Base-by-base conservation (phyloP, 352 stramenopile species). In the Globisporangium mamillatum region DNA sequence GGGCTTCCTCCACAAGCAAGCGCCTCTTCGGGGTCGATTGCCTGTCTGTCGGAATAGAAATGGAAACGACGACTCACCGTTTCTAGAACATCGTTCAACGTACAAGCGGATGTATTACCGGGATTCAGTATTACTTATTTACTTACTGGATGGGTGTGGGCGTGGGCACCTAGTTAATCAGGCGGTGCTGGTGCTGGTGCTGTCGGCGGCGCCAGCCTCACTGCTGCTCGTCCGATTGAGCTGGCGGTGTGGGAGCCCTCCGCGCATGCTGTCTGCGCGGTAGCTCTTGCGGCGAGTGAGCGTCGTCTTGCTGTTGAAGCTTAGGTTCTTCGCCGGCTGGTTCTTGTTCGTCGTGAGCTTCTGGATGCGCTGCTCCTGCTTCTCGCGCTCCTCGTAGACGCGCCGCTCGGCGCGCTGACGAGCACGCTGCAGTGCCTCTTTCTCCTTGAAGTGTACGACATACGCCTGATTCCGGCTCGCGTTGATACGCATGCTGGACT, bases 401-500 rank as follows among this genome's bases (percentile, higher is more conserved):
- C 84, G 84, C 44, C 79, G 81, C 60, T 93, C 85, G 8, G 83
- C 85, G 36, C 80, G 80, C 56, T 87, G 79, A 4, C 81, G 69
- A 10, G 82, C 79, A 4, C 77, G 80, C 34, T 75, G 53, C 32
- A 91, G 70, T 18, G 83, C 75, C 50, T 82, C 67, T 56, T 83
- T 73, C 48, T 91, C 85, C 27, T 88, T 84, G 67, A 87, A 89
- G 41, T 91, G 85, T 14, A 91, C 79, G 2, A 90, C 70, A 55
- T 93, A 82, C 20, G 83, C 81, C n/a, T 87, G 75, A 48, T 77
- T 90, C 52, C 85, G 83, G 32, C 80, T 87, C 36, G 79, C 75
- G 64, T 92, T 93, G 66, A 92, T 90, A 52, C 83, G 85, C 84
- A 93, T 92, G 68, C 83, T 93, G 64, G 78, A 69, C 25, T 80